Base-by-base conservation (phyloP, 1,139 yeast species). In the Suhomyces panamericanus region DNA sequence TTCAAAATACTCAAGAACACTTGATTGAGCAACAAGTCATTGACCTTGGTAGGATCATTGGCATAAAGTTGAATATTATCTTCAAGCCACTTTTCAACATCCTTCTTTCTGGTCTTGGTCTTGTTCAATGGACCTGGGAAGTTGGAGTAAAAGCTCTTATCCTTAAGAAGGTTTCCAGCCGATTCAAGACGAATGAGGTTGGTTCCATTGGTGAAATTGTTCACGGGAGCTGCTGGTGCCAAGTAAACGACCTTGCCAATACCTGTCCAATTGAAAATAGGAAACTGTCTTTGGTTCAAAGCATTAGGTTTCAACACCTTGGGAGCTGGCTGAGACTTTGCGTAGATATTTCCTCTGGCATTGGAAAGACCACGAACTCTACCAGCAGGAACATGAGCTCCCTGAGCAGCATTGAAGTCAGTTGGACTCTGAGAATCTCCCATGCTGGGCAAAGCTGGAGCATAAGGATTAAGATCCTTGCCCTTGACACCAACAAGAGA, bases 201-300 rank as follows among this genome's bases (percentile, higher is more conserved):
- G 6, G 34, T 43, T 15, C 34, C 54, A 4, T 28, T 43, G 24
- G 39, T 47, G 46, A 39, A 54, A 11, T 51, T 52, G 17, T 48
- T 50, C 12, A 55, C 49, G n/a, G 49, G 42, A 2, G 46, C 41
- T 12, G 46, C 51, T 4, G 77, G 74, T n/a, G 67, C 54, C 39
- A 73, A 55, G 10, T 54, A 51, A 1, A 62, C 68, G 10, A 64
- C 64, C 27, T 59, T 62, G 33, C 59, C 64, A 6, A 73, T 62
- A 32, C 70, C 66, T 38, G 87, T 78, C 87, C 95, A 90, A 46
- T 78, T 72, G 60, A 89, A 86, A 30, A 90, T 63, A 0, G 96
- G 96, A 62, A 86, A 87, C 60, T 88, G 96, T 46, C 87, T 71
- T 42, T 72, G 73, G 27, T 58, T 57, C 38, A 69, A 56, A 7